Conservation (phyloP, 2,329 filamentous ascomycete species). For the Periconia digitata region DNA sequence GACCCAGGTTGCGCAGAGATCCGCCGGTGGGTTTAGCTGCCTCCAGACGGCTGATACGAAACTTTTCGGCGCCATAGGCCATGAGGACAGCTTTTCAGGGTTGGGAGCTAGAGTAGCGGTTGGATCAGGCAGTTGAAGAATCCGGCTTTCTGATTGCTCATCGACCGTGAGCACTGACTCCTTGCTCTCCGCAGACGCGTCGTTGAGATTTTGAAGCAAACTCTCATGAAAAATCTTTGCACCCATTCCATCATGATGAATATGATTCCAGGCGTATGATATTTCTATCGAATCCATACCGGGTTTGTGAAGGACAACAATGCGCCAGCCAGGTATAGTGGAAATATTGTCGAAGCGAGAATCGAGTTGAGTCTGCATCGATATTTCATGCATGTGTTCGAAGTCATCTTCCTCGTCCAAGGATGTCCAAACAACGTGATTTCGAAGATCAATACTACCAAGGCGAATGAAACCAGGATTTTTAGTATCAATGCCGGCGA, state of each 20-base stretch:
- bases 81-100: constrained; percentile 11
- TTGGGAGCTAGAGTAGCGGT: constrained; percentile 13
- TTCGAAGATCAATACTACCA: constrained; percentile 12
- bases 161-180: constrained; percentile 4
- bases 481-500: constrained; percentile 11
- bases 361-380: constrained; percentile 16
- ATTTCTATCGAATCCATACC: constrained; percentile 9
- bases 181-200: background rate
- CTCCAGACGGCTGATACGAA: constrained; percentile 10
- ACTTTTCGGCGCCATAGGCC: constrained; percentile 9
- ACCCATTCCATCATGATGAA: constrained; percentile 17
- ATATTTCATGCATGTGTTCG: constrained; percentile 7
- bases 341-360: constrained; percentile 13
- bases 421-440: constrained; percentile 16
- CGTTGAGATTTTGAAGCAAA: constrained; percentile 12
- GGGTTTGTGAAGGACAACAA: constrained; percentile 11
- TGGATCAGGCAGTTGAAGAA: constrained; percentile 12
- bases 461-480: constrained; percentile 15
- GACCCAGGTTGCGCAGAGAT: background rate
- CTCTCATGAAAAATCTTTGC: constrained; percentile 17
- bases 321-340: constrained; percentile 15
- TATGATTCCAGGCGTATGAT: constrained; percentile 18
- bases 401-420: constrained; percentile 6
- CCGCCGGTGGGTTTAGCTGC: constrained; percentile 9
- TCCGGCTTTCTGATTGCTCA: constrained; percentile 6